These are phyloP conservation scores for Ophiostoma pallidulum DNA, from an alignment of 2,329 filamentous ascomycete species.

Conservation along the genomic window DNA sequence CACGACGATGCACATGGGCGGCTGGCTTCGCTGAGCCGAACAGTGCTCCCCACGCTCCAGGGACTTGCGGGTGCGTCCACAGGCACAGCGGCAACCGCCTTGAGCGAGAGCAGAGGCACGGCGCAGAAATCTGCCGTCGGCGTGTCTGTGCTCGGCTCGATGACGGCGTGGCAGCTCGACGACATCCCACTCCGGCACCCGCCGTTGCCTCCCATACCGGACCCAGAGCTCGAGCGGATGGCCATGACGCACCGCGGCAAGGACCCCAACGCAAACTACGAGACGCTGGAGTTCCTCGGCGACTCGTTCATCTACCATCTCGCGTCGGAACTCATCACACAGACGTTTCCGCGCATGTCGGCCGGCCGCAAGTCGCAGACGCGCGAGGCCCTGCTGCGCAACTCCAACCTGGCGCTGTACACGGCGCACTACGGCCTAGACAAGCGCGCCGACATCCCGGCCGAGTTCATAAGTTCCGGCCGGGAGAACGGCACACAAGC, in stretches of 20 bases:
- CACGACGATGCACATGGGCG: not conserved
- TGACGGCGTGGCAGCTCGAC: constrained; percentile 35
- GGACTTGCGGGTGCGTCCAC: no score
- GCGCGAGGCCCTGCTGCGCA: constrained; percentile 71
- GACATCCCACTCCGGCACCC: constrained; percentile 42
- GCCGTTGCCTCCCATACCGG: constrained; percentile 50
- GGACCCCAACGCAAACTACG: constrained; percentile 50
- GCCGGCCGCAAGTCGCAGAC: constrained; percentile 65
- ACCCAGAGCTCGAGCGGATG: constrained; percentile 49
- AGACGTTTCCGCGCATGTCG: constrained; percentile 55
- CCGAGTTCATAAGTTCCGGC: constrained; percentile 30
- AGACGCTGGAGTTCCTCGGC: constrained; percentile 79
- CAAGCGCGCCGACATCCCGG: constrained; percentile 48
- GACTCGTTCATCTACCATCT: constrained; percentile 72
- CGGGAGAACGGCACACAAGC: constrained; percentile 28
- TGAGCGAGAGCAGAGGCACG: no score
- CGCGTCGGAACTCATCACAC: constrained; percentile 61
- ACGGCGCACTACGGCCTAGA: constrained; percentile 63
- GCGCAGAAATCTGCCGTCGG: no score
- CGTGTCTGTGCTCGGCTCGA: no score
- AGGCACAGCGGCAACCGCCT: no score
- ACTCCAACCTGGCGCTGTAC: constrained; percentile 64
- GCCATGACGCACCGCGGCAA: constrained; percentile 57
- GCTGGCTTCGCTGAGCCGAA: no score
- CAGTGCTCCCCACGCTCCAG: no score